Evolutionary conservation across 192 early-diverging fungal species (phyloP), one percentile per base, ranked within the genome.

Genomic region (Entomortierella lignicola): DNA sequence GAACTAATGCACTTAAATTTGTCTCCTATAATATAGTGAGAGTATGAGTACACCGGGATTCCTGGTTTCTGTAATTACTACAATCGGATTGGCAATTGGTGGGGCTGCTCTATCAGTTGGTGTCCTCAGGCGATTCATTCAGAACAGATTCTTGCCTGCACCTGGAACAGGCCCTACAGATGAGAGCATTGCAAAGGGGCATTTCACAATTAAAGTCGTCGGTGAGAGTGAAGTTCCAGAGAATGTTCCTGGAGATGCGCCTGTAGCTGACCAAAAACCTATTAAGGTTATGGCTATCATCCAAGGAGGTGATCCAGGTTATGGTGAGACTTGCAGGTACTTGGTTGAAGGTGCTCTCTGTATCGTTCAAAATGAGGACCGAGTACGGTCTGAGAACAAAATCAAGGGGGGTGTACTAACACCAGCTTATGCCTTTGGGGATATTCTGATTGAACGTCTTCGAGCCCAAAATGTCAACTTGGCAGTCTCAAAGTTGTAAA

Each of bases 251-350:
- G 74, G 74, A 13, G 81, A 41, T 37, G 37, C 61, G 5, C 23
- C 60, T 11, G 23, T 50, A 2, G 37, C 18, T 29, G 30, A 63
- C 39, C 34, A 31, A 27, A 39, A 60, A 21, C 54, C 66, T 29
- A 15, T 56, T 27, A 39, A 55, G 17, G 67, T 43, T 32, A 31
- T 64, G n/a, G 57, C 64, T 17, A 57, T 72, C 48, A 30, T 58
- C 23, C 66, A 80, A 6, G 84, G 85, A 17, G 84, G 84, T 21
- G 96, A 97, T 65, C 91, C 94, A 12, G 94, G 95, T 2, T 98
- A 98, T 81, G 84, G 83, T 30, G 94, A 94, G 67, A 96, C 94
- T 1, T 88, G 88, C 56, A 86, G 87, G 48, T 93, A 94, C 84
- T 69, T 96, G 26, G 87, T 90, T 27, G 94, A 98, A 64, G 83